Base-by-base conservation (phyloP, 352 stramenopile genomes). In the Phytophthora foliorum region DNA sequence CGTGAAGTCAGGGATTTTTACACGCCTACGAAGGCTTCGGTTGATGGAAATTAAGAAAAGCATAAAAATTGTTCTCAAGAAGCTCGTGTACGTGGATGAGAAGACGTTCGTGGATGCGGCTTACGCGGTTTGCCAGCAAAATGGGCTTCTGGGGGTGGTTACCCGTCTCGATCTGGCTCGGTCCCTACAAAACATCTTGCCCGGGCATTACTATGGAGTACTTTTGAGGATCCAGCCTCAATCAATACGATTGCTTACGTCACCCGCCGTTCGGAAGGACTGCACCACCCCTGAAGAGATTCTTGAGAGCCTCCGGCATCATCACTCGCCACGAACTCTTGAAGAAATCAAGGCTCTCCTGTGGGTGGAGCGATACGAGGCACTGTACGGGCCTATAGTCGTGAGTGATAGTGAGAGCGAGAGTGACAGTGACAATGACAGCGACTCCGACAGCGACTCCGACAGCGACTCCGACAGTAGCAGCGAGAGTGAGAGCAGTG, bases 31-130 rank as follows among this genome's bases (percentile, higher is more conserved):
- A 8, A 72, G 82, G 39, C 59, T 78, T 51, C 69, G 80, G 16
- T 48, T 87, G 19, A 77, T 77, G 7, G 72, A 87, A n/a, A 75
- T 89, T 17, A 80, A 78, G 52, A 64, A 82, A 46, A 72, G 62
- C 5, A 77, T 91, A 67, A 77, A 71, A 19, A 54, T 51, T 24
- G 50, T 89, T 9, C 59, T 84, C 1, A 69, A 72, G 34, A 63
- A 77, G 36, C 61, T 77, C 11, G 55, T 81, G 11, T 83, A 80
- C 36, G 52, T 89, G 10, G 67, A 81, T 32, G 78, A 80, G 8
- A 75, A 78, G n/a, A 67, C 76, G 6, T 76, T 93, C 1, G 70
- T 81, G 27, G 72, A 74, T n/a, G 67, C 75, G 9, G 67, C 74
- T 17, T 79, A 80, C 46, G 63, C 57, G 1, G 79, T 86, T n/a